Base-by-base conservation (phyloP, 768 basidiomycete species). In the Gloeophyllum trabeum region DNA sequence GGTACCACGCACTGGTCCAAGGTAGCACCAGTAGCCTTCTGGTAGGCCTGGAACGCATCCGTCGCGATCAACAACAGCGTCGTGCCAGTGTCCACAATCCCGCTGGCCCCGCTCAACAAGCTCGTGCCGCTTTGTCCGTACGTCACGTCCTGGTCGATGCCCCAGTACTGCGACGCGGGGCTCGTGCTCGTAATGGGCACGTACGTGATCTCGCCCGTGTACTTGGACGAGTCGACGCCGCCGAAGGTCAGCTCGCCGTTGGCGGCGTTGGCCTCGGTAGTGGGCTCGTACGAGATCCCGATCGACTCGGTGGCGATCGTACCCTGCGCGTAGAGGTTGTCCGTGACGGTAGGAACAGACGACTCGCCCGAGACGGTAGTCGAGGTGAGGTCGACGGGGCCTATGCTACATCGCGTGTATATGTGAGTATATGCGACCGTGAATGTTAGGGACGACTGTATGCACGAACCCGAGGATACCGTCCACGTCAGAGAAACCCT, bases 191-290 rank as follows among this genome's bases (percentile, higher is more conserved):
- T 48, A 24, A 51, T 37, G 35, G 44, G 39, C n/a, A 43, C 18
- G 37, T 44, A 53, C 20, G 44, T 46, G 24, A 51, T 24, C 13
- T 13, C 26, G 23, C 47, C 45, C 26, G 40, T 44, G 36, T 43
- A 44, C 16, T 46, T 51, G 18, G 44, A 40, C 6, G 24, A n/a
- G 3, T 44, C 43, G 24, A 28, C 22, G 42, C 54, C 54, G 61
- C 74, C 75, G 61, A 74, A 77, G 16, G 69, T 69, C 25, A 78
- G 51, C 48, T 75, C 74, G 39, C 77, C 78, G 42, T 75, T 76
- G 13, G 60, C 42, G 0, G 41, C 19, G 3, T 43, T 23, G n/a
- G 48, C 44, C 23, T 21, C 34, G 13, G 61, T 74, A 3, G 65
- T 63, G 23, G 78, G 78, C 24, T 61, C 61, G 50, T 73, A 79